phyloP scores from a whole-genome alignment of 2,329 filamentous ascomycete species.

The Pseudocercospora macadamiae region DNA sequence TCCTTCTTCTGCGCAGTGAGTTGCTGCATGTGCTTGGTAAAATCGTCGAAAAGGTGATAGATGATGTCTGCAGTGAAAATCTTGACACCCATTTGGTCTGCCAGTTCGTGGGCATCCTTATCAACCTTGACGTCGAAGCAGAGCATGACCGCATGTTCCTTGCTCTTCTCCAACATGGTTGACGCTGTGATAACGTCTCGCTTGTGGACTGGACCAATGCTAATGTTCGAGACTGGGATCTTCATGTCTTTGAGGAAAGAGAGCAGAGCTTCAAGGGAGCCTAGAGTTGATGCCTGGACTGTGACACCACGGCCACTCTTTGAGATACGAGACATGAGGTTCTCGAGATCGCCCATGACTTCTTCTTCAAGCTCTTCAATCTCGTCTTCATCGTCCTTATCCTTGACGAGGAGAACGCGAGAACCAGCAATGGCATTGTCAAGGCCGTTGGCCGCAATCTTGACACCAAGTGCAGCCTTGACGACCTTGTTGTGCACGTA shows the following conservation, averaged over 20 bases:
- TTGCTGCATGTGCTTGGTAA: slow-evolving; percentile 90
- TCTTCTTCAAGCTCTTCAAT: slow-evolving; percentile 90
- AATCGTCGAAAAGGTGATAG: slow-evolving; percentile 96
- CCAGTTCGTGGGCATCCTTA: slow-evolving; percentile 89
- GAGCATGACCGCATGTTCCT: slow-evolving; percentile 97
- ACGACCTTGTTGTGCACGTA: slow-evolving; percentile 99
- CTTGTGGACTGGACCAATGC: slow-evolving; percentile 96
- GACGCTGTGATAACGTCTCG: slow-evolving; percentile 93
- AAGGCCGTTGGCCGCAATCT: slow-evolving; percentile 94
- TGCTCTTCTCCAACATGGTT: slow-evolving; percentile 93
- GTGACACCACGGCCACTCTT: slow-evolving; percentile 93
- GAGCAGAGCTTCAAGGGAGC: slow-evolving; percentile 91
- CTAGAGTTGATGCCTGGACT: slow-evolving; percentile 95
- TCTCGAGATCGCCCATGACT: slow-evolving; percentile 91
- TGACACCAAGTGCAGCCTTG: slow-evolving; percentile 97
- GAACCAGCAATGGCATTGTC: slow-evolving; percentile 97
- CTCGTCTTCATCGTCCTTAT: slow-evolving; percentile 80
- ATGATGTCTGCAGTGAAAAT: slow-evolving; percentile 99
- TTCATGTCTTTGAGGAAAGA: slow-evolving; percentile 96
- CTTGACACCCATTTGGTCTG: slow-evolving; percentile 92
- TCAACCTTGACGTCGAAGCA: slow-evolving; percentile 99
- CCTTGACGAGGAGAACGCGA: slow-evolving; percentile 87
- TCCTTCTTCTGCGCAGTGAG: slow-evolving; percentile 92
- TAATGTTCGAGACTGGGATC: slow-evolving; percentile 96
- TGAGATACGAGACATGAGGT: slow-evolving; percentile 86